These are phyloP conservation scores for Acidomyces sp. DNA, from an alignment of 495 filamentous ascomycete genomes.

Conservation along the genomic window DNA sequence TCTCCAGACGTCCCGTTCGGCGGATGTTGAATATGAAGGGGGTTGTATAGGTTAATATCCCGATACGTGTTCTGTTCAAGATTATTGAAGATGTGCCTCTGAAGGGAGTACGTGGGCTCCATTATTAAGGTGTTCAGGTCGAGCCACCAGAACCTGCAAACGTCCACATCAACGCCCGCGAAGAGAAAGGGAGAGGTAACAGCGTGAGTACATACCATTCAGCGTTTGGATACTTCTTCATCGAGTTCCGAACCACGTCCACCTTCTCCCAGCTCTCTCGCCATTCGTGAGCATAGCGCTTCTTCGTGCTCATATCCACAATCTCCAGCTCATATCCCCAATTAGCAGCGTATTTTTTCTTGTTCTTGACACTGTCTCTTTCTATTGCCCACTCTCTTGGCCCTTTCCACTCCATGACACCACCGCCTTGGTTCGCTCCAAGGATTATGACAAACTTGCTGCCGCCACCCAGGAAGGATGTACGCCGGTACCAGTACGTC, in stretches of 20 bases:
- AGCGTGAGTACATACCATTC: constrained; percentile 60
- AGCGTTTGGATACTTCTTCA: constrained; percentile 86
- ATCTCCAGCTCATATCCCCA: constrained; percentile 97
- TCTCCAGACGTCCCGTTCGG: constrained; percentile 35
- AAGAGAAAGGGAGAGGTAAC: constrained; percentile 2
- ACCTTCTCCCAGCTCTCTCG: constrained; percentile 99
- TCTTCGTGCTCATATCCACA: constrained; percentile 96
- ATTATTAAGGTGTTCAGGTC: constrained; percentile 97
- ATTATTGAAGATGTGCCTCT: constrained; percentile 76
- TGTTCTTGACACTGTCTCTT: constrained; percentile 89
- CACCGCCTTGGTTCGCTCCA: constrained; percentile 85
- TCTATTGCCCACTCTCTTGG: constrained; percentile 96
- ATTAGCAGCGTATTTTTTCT: constrained; percentile 66
- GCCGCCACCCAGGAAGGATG: constrained; percentile 59
- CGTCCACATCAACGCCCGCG: background rate
- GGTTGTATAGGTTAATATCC: constrained; percentile 93
- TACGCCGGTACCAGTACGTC: constrained; percentile 39
- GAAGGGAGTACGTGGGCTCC: constrained; percentile 85
- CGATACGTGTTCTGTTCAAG: constrained; percentile 69
- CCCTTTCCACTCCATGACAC: constrained; percentile 99
- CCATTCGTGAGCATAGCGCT: constrained; percentile 97
- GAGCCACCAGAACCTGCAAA: constrained; percentile 91
- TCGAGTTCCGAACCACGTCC: constrained; percentile 78
- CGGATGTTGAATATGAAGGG: constrained; percentile 84
- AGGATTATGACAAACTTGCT: constrained; percentile 88